Evolutionary conservation across 768 basidiomycete genomes (phyloP).

Genomic region (Boletus subparvulus): DNA sequence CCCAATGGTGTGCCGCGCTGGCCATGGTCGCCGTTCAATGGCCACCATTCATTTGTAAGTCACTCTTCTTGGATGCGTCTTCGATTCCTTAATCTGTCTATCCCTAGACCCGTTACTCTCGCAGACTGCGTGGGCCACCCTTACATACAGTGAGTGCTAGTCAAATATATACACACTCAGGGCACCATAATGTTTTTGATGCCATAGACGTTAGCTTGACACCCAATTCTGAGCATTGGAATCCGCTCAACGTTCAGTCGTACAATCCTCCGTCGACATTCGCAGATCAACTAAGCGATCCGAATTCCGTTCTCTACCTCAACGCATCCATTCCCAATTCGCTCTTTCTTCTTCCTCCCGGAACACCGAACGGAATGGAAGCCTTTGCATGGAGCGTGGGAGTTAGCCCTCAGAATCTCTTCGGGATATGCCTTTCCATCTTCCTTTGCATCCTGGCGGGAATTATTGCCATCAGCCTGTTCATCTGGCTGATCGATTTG

Average conservation of each 20-base stretch:
- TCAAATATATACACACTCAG: slow-evolving; percentile 9
- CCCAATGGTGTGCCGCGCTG: slow-evolving; percentile 87
- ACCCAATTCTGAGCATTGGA: slow-evolving; percentile 57
- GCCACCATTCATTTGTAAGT: slow-evolving; percentile 88
- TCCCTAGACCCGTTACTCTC: slow-evolving; percentile 81
- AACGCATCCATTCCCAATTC: slow-evolving; percentile 65
- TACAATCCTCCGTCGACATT: slow-evolving; percentile 73
- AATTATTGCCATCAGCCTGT: slow-evolving; percentile 64
- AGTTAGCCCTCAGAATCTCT: slow-evolving; percentile 76
- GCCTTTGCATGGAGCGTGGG: slow-evolving; percentile 87
- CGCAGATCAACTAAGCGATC: slow-evolving; percentile 67
- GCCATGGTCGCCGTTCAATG: slow-evolving; percentile 95
- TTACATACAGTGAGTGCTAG: slow-evolving; percentile 60
- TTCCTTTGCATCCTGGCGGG: slow-evolving; percentile 79
- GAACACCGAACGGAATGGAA: slow-evolving; percentile 63
- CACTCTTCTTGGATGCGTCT: background rate
- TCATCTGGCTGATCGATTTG: slow-evolving; percentile 74
- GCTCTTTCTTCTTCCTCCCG: slow-evolving; percentile 66
- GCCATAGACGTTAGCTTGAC: slow-evolving; percentile 71
- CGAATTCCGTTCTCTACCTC: slow-evolving; percentile 74
- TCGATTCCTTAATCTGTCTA: slow-evolving; percentile 15
- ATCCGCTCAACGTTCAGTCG: slow-evolving; percentile 55
- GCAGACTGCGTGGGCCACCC: slow-evolving; percentile 85
- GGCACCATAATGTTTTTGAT: slow-evolving; percentile 7
- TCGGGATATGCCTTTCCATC: slow-evolving; percentile 76